phyloP scores from a whole-genome alignment of 305 asterid genomes.

The Solanum aculeatissimum region DNA sequence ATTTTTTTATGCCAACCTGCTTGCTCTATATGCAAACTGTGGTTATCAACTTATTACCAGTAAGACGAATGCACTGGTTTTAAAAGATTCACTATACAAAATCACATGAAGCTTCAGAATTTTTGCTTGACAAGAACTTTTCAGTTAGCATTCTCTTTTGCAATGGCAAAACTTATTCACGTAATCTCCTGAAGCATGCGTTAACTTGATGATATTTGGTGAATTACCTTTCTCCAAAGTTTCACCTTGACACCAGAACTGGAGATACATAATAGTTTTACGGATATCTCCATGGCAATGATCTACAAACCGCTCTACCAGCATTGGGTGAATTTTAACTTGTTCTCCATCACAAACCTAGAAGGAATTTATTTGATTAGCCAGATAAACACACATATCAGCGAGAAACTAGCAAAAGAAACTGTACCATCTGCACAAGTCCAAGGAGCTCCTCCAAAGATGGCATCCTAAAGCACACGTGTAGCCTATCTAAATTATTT shows the following conservation, averaged over 20 bases:
- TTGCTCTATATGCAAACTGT: background rate
- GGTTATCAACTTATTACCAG: background rate
- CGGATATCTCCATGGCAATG: slow-evolving; percentile 82
- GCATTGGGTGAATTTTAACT: slow-evolving; percentile 38
- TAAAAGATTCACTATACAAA: background rate
- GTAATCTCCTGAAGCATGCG: slow-evolving; percentile 1
- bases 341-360: slow-evolving; percentile 78
- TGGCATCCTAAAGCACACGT: slow-evolving; percentile 55
- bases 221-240: slow-evolving; percentile 39
- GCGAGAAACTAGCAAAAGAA: background rate
- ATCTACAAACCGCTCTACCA: slow-evolving; percentile 59
- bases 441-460: slow-evolving; percentile 48
- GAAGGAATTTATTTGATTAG: slow-evolving; percentile 15
- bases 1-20: background rate
- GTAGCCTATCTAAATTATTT: slow-evolving; percentile 62
- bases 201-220: background rate
- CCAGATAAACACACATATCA: slow-evolving; percentile 5
- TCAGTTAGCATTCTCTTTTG: background rate
- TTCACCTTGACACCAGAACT: slow-evolving; percentile 93
- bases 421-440: slow-evolving; percentile 48
- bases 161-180: background rate
- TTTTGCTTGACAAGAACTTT: background rate
- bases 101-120: background rate
- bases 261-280: slow-evolving; percentile 72
- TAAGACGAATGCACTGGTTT: background rate